Evolutionary conservation across 2,329 filamentous ascomycete genomes (phyloP).

Genomic region (Cladosporium halotolerans): DNA sequence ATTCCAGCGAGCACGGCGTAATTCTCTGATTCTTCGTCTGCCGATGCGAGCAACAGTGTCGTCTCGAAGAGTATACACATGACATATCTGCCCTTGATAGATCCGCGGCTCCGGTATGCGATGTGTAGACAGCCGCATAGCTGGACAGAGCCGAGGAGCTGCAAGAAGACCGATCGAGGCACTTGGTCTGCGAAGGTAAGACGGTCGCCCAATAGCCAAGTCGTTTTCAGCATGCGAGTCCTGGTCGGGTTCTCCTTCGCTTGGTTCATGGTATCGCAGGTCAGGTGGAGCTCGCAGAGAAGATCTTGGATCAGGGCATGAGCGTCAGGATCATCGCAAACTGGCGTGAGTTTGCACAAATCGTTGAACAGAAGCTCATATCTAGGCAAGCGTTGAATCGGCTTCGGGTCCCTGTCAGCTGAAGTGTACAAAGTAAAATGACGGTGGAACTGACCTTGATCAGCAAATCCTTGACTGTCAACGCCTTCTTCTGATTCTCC

Average conservation of each 20-base stretch:
- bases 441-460: slow-evolving; percentile 61
- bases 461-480: slow-evolving; percentile 78
- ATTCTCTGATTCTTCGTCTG: slow-evolving; percentile 56
- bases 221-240: slow-evolving; percentile 67
- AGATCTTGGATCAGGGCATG: slow-evolving; percentile 74
- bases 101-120: slow-evolving; percentile 64
- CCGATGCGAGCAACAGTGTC: slow-evolving; percentile 68
- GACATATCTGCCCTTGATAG: slow-evolving; percentile 72
- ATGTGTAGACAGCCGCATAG: slow-evolving; percentile 79
- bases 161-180: slow-evolving; percentile 50
- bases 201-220: slow-evolving; percentile 77
- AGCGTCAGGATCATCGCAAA: slow-evolving; percentile 75
- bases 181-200: slow-evolving; percentile 69
- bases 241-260: slow-evolving; percentile 71
- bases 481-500: slow-evolving; percentile 62
- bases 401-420: slow-evolving; percentile 45
- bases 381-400: slow-evolving; percentile 85
- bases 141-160: slow-evolving; percentile 70
- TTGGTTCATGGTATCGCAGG: slow-evolving; percentile 73
- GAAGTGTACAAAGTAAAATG: too few species aligned
- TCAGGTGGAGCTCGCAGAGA: slow-evolving; percentile 64
- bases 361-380: slow-evolving; percentile 85
- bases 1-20: slow-evolving; percentile 74
- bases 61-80: slow-evolving; percentile 78
- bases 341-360: slow-evolving; percentile 73